These are phyloP conservation scores for Ampelomyces quisqualis DNA, from an alignment of 2,329 filamentous ascomycete species.

Conservation along the genomic window DNA sequence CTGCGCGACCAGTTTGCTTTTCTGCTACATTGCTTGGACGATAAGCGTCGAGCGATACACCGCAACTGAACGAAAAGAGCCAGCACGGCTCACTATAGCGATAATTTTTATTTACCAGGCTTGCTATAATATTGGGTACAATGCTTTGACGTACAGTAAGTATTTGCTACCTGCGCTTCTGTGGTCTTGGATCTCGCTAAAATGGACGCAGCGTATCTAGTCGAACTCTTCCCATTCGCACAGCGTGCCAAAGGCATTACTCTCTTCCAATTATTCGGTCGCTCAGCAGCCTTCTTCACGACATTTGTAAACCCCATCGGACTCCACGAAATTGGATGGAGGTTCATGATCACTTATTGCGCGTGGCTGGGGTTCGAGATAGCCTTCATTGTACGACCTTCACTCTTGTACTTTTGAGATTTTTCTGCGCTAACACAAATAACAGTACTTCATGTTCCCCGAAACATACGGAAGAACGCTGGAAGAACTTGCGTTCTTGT, in stretches of 20 bases:
- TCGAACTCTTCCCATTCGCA: slow-evolving; percentile 52
- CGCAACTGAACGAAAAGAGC: slow-evolving; percentile 32
- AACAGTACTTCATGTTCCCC: slow-evolving; percentile 63
- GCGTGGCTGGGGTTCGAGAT: slow-evolving; percentile 62
- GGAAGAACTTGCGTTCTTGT: slow-evolving; percentile 60
- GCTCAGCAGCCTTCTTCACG: slow-evolving; percentile 61
- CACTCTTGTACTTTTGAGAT: not conserved
- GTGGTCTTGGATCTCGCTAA: slow-evolving; percentile 6
- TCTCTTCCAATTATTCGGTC: slow-evolving; percentile 63
- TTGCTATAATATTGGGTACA: slow-evolving; percentile 63
- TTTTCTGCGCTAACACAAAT: not conserved
- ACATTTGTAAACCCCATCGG: slow-evolving; percentile 64
- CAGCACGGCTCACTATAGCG: slow-evolving; percentile 46
- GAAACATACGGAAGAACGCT: slow-evolving; percentile 71
- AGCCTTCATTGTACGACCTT: slow-evolving; percentile 51
- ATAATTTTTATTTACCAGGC: slow-evolving; percentile 55
- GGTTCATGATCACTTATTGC: slow-evolving; percentile 63
- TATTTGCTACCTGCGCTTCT: not conserved
- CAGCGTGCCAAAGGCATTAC: slow-evolving; percentile 52
- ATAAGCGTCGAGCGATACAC: slow-evolving; percentile 55
- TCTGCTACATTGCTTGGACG: slow-evolving; percentile 41
- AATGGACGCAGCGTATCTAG: slow-evolving; percentile 48
- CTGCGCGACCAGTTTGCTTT: slow-evolving; percentile 36
- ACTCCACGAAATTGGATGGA: slow-evolving; percentile 62
- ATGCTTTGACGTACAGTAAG: slow-evolving; percentile 60